Percentiles rank a stretch among this genome's conserved stretches.
Evolutionary conservation across 2,329 filamentous ascomycete genomes (phyloP).

Genomic region (Fusarium palustre): DNA sequence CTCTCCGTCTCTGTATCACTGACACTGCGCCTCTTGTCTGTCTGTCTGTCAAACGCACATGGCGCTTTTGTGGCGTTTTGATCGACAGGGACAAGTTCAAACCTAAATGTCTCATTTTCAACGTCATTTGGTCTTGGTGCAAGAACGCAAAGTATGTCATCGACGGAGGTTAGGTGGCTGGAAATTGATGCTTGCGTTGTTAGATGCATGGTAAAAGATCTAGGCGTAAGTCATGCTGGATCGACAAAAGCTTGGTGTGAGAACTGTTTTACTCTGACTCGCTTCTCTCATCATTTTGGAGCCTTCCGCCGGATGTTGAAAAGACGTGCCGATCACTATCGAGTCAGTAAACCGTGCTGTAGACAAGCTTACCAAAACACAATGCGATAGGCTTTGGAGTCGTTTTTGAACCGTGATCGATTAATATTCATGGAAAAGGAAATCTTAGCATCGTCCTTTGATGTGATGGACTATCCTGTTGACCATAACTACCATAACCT

Average conservation of each 20-base stretch:
- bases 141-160: conserved; percentile 1
- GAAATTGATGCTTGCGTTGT: background rate
- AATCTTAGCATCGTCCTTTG: conserved; percentile 5
- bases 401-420: background rate
- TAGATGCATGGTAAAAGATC: background rate
- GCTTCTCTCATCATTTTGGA: background rate
- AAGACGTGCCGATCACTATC: background rate
- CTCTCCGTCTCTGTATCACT: conserved; percentile 6
- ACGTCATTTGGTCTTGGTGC: conserved; percentile 22
- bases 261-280: background rate
- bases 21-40: background rate
- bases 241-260: background rate
- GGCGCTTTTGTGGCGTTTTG: conserved; percentile 25
- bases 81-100: conserved; percentile 17
- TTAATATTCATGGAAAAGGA: conserved; percentile 4
- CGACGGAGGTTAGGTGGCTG: background rate
- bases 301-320: background rate
- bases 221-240: background rate
- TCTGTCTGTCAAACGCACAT: conserved; percentile 19
- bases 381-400: background rate
- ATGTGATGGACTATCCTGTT: conserved; percentile 27
- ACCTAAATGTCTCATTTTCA: conserved; percentile 17
- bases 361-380: background rate
- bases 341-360: background rate
- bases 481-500: background rate